These are phyloP conservation scores for Tylopilus sp. DNA, from an alignment of 1,284 basidiomycete genomes.

Conservation along the genomic window DNA sequence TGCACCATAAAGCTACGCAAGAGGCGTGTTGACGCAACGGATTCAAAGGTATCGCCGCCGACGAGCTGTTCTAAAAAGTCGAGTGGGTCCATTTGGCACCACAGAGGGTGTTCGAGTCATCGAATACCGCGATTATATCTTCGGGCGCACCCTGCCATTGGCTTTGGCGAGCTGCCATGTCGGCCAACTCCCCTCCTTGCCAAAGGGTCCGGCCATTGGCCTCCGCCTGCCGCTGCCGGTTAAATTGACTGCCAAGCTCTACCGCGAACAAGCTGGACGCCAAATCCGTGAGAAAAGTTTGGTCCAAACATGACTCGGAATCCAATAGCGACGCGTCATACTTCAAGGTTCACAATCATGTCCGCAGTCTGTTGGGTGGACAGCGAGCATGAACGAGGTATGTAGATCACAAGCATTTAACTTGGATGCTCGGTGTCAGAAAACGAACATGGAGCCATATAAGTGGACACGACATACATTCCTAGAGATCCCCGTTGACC, in stretches of 20 bases:
- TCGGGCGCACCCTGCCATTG: background rate
- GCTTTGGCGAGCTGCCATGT: conserved; percentile 23
- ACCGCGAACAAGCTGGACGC: too few relatives aligned
- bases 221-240: conserved; percentile 7
- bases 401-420: too few relatives aligned
- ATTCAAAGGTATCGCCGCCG: background rate
- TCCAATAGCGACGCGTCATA: background rate
- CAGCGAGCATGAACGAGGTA: too few relatives aligned
- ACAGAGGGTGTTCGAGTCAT: background rate
- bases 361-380: background rate
- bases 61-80: background rate
- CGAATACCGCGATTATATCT: conserved; percentile 10
- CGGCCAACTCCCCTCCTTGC: background rate
- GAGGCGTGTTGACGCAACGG: background rate
- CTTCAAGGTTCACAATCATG: too few relatives aligned
- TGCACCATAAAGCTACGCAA: background rate
- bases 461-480: conserved; percentile 9
- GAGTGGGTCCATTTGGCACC: conserved; percentile 7
- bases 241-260: conserved; percentile 20
- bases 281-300: too few relatives aligned
- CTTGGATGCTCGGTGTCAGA: background rate
- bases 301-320: background rate
- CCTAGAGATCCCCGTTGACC: background rate
- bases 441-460: background rate
- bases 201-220: background rate